Evolutionary conservation across 352 stramenopile species (phyloP).

Genomic region (Phytophthora citricola): DNA sequence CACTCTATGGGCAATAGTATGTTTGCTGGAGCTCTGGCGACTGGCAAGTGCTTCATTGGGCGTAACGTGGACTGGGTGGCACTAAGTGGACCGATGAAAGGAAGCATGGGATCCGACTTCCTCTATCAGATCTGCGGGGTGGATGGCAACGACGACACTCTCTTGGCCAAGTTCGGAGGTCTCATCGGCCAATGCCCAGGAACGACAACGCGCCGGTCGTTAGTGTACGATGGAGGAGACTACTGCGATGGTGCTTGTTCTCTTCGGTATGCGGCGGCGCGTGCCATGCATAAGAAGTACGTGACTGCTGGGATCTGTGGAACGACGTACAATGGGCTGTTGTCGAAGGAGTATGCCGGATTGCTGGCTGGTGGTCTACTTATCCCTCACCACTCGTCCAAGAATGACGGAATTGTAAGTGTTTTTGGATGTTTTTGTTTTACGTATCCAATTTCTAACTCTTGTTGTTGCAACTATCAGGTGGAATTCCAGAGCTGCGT

Average conservation of each 20-base stretch:
- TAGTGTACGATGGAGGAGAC: constrained; percentile 49
- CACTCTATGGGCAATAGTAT: constrained; percentile 72
- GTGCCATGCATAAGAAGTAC: constrained; percentile 40
- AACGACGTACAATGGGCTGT: constrained; percentile 43
- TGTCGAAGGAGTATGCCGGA: constrained; percentile 44
- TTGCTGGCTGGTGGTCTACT: constrained; percentile 41
- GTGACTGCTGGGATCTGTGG: constrained; percentile 52
- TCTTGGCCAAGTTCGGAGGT: constrained; percentile 30
- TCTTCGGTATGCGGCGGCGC: constrained; percentile 41
- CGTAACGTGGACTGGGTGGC: constrained; percentile 43
- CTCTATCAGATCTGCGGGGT: constrained; percentile 43
- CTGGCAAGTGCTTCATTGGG: constrained; percentile 50
- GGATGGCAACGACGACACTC: constrained; percentile 15
- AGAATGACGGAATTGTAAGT: constrained; percentile 65
- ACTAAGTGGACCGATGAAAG: constrained; percentile 48
- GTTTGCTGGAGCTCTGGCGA: constrained; percentile 49
- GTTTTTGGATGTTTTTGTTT: not conserved
- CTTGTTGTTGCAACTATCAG: constrained; percentile 18
- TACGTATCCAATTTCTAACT: not conserved
- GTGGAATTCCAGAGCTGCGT: constrained; percentile 70
- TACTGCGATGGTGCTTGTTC: constrained; percentile 33
- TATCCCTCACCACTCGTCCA: constrained; percentile 52
- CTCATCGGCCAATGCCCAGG: constrained; percentile 54
- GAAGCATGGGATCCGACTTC: constrained; percentile 60
- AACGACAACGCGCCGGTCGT: constrained; percentile 34